These are phyloP conservation scores for Neurospora pannonica DNA, from an alignment of 495 filamentous ascomycete species.

Conservation along the genomic window DNA sequence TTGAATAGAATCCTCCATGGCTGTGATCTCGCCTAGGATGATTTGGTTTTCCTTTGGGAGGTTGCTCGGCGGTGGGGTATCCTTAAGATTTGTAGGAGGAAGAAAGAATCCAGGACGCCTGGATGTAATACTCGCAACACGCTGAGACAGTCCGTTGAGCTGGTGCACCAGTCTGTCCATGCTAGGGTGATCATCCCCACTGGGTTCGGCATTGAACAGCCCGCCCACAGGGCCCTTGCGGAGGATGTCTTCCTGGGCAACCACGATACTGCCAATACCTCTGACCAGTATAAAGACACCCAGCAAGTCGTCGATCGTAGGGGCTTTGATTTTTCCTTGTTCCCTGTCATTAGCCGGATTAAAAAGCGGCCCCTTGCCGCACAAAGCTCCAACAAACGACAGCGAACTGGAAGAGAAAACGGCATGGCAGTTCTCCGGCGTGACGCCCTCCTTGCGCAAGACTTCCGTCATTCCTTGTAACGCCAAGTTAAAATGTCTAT, in stretches of 20 bases:
- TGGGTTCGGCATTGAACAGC: background rate
- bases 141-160: conserved; percentile 1
- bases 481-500: conserved; percentile 17
- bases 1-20: conserved; percentile 1
- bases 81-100: background rate
- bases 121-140: background rate
- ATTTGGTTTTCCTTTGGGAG: background rate
- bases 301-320: conserved; percentile 14
- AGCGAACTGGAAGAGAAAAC: conserved; percentile 16
- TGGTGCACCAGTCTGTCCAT: conserved; percentile 3
- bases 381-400: conserved; percentile 15
- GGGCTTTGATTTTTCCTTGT: background rate
- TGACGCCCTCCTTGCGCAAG: conserved; percentile 10
- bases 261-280: conserved; percentile 16
- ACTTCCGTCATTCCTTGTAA: conserved; percentile 13
- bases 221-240: conserved; percentile 9
- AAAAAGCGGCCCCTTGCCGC: conserved; percentile 2
- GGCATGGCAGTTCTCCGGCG: conserved; percentile 20
- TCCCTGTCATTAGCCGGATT: background rate
- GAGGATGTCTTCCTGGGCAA: conserved; percentile 5
- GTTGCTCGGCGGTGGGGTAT: background rate
- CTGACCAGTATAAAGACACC: conserved; percentile 14
- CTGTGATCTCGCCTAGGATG: conserved; percentile 7
- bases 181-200: background rate
- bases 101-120: background rate